phyloP scores from a whole-genome alignment of 805 yeast species.

The Teunomyces panamensis region DNA sequence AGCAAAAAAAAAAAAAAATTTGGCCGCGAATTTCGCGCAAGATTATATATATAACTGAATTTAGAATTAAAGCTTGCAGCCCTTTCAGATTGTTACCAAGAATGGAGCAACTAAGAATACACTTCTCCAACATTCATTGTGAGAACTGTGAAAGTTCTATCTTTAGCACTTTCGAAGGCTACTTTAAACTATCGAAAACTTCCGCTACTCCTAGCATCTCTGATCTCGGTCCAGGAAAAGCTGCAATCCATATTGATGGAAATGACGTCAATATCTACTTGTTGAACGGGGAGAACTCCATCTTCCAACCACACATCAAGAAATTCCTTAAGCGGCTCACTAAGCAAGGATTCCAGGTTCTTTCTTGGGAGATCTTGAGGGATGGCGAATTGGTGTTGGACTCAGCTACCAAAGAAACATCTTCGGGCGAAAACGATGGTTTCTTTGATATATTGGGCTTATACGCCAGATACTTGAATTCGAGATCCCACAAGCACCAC shows the following conservation, averaged over 20 bases:
- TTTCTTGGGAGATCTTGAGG: conserved; percentile 30
- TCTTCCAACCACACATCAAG: conserved; percentile 15
- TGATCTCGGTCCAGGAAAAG: conserved; percentile 7
- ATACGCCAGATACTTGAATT: conserved; percentile 15
- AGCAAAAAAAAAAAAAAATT: neutral
- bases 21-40: conserved; percentile 1
- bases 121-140: conserved; percentile 54
- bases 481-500: conserved; percentile 28
- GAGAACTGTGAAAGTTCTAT: conserved; percentile 47
- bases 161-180: conserved; percentile 19
- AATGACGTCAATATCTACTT: conserved; percentile 28
- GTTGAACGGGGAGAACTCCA: conserved; percentile 6
- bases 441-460: conserved; percentile 13
- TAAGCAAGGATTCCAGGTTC: conserved; percentile 36
- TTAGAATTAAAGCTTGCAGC: neutral
- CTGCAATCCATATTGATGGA: conserved; percentile 16
- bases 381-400: conserved; percentile 13
- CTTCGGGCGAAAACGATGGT: conserved; percentile 10
- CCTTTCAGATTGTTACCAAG: neutral
- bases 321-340: conserved; percentile 23
- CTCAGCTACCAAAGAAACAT: conserved; percentile 9
- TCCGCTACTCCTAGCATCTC: neutral
- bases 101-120: conserved; percentile 22
- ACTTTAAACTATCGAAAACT: conserved; percentile 12
- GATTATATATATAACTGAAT: neutral